Percentiles rank a stretch among this genome's conserved stretches.
phyloP scores from a whole-genome alignment of 768 basidiomycete species.

The Lyophyllum shimeji region DNA sequence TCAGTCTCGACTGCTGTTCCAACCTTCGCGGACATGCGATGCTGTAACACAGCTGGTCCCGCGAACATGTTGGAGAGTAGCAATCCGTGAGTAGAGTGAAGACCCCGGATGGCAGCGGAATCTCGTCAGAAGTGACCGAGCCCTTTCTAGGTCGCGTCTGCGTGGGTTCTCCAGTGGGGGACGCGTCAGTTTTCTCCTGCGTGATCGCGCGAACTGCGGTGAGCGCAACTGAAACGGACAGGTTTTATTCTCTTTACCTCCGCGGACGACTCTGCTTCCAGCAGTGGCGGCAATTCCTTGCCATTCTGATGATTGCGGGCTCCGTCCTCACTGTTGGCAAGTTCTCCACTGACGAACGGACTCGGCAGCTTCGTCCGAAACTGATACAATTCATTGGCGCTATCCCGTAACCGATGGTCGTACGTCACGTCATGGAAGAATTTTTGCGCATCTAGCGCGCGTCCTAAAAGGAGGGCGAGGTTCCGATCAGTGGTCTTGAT shows the following conservation, averaged over 20 bases:
- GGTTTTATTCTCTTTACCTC: slow-evolving; percentile 20
- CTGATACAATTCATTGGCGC: slow-evolving; percentile 86
- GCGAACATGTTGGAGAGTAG: slow-evolving; percentile 95
- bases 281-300: slow-evolving; percentile 14
- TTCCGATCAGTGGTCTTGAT: slow-evolving; percentile 99
- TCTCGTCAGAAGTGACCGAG: slow-evolving; percentile 54
- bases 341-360: slow-evolving; percentile 81
- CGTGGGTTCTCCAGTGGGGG: slow-evolving; percentile 23
- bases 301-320: slow-evolving; percentile 14
- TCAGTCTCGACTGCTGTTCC: slow-evolving; percentile 92
- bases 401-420: slow-evolving; percentile 93
- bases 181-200: slow-evolving; percentile 30
- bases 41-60: slow-evolving; percentile 94
- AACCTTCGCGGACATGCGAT: slow-evolving; percentile 93
- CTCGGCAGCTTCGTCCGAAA: slow-evolving; percentile 83
- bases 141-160: slow-evolving; percentile 37
- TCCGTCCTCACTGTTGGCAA: slow-evolving; percentile 38
- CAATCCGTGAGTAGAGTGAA: slow-evolving; percentile 97
- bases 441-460: slow-evolving; percentile 96
- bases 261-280: slow-evolving; percentile 23
- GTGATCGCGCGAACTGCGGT: neutral
- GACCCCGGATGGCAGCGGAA: slow-evolving; percentile 84
- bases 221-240: neutral
- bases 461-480: slow-evolving; percentile 90
- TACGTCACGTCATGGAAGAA: slow-evolving; percentile 99